Evolutionary conservation across 2,329 filamentous ascomycete genomes (phyloP), one percentile per base, ranked within the genome.

Genomic region (Xylogone sp.): DNA sequence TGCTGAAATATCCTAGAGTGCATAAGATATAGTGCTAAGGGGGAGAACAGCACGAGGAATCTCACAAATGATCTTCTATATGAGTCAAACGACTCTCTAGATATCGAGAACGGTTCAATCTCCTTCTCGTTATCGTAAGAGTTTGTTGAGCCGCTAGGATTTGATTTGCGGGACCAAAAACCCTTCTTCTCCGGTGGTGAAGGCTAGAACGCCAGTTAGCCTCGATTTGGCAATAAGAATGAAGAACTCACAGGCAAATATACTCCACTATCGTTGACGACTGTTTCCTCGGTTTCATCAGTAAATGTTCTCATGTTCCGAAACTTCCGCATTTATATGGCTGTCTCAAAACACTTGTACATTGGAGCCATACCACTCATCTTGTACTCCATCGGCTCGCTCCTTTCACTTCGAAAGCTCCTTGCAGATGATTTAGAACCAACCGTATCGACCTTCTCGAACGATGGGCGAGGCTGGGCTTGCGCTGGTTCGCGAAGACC

Each of bases 1-100:
- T 39, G 92, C 93, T 46, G 87, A 92, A 54, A 97, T 95, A 66
- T 97, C 92, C 92, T 96, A 63, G 53, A 53, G 31, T 18, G 13
- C n/a, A 39, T 39, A 18, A 39, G 34, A 39, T 39, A 39, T 39
- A 39, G n/a, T 39, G n/a, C 42, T 49, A 45, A 55, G 50, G 27
- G 50, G 43, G 52, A 50, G 45, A 45, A 21, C 16, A 10, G 24
- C 10, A 10, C 13, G 39, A 20, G 12, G 34, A n/a, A 13, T 77
- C 87, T 61, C 80, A 96, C 93, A 75, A 97, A 97, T 57, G 92
- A 97, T 63, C 94, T 84, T 57, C 94, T 81, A 72, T 97, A 97
- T 2, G 92, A 96, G 68, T 97, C 94, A 65, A 97, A 97, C 2
- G 92, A 97, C 72, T 97, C 94, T 63, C 93, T 83, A 34, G 92